These are phyloP conservation scores for Cucumis melo DNA, from an alignment of 306 rosid species.

Conservation along the genomic window DNA sequence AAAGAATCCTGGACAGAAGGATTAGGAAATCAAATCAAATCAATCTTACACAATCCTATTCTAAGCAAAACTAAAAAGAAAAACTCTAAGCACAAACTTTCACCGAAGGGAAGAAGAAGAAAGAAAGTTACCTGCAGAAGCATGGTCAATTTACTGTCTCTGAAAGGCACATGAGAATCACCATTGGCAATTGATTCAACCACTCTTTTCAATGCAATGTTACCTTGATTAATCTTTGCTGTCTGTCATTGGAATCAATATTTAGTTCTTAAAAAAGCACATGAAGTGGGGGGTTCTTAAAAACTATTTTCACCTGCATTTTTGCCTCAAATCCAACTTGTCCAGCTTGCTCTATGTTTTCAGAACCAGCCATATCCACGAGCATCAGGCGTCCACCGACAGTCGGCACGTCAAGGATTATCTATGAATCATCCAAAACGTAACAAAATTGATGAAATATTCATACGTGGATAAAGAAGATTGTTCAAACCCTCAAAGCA, in stretches of 20 bases:
- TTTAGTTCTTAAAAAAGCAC: neutral
- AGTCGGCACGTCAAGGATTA: constrained; percentile 88
- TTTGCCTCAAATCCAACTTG: constrained; percentile 95
- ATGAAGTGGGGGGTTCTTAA: neutral
- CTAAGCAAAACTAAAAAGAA: constrained; percentile 4
- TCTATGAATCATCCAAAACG: constrained; percentile 21
- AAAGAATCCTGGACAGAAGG: constrained; percentile 67
- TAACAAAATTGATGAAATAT: neutral
- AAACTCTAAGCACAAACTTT: neutral
- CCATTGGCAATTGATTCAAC: constrained; percentile 99
- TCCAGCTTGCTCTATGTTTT: constrained; percentile 97
- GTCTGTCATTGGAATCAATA: constrained; percentile 35
- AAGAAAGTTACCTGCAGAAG: constrained; percentile 64
- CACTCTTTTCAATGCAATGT: constrained; percentile 83
- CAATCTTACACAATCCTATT: constrained; percentile 7
- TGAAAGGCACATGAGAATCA: constrained; percentile 95
- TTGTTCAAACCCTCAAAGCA: neutral
- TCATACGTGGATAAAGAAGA: neutral
- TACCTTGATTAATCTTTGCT: constrained; percentile 94
- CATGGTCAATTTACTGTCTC: constrained; percentile 99
- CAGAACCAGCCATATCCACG: constrained; percentile 99
- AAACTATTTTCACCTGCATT: constrained; percentile 63
- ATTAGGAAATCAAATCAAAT: neutral
- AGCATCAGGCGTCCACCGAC: constrained; percentile 97
- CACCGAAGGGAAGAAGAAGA: neutral